Evolutionary conservation across 208 protist genomes (phyloP), one percentile per base, ranked within the genome.

Genomic region (Acanthamoeba royreba): DNA sequence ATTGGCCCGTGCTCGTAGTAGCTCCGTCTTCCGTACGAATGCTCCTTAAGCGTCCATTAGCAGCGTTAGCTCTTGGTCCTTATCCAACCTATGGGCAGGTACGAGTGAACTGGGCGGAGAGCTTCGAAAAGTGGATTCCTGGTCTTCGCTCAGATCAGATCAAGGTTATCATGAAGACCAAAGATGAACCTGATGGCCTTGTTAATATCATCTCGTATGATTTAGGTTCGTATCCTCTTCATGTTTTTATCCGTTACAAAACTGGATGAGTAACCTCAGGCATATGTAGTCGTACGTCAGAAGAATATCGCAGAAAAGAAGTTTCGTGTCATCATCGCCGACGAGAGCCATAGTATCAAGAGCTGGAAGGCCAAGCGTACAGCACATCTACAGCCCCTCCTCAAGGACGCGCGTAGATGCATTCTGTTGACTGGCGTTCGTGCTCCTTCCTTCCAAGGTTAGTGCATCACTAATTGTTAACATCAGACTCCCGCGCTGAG

Each of bases 291-390:
- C 25, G 69, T 81, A 25, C 69, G 69, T 4, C 69, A 81, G 33
- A 47, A 19, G 31, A 66, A 49, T 40, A 38, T 25, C 96, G n/a
- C 42, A 3, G 17, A 40, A 28, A 38, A 15, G 46, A 38, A 58
- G 69, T 22, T 99, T 98, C 90, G 96, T 97, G 28, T 95, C 0
- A 98, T 99, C 13, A 98, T 99, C 38, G 94, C 98, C 25, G 99
- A 99, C 96, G 99, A 99, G 96, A 98, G 97, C 15, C 99, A 99
- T 97, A 98, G 97, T 89, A 97, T 99, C 83, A 99, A 99, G 90
- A 97, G 96, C 42, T 94, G 94, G 0, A 97, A 97, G 28, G 92
- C 96, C 55, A 58, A 98, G 85, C 96, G 98, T n/a, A 97, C 98
- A 11, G 91, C 97, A 63, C 74, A 92, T 28, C 96, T 99, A 15